phyloP scores from a whole-genome alignment of 202 grass and related monocot genomes.

The Panicum hallii region DNA sequence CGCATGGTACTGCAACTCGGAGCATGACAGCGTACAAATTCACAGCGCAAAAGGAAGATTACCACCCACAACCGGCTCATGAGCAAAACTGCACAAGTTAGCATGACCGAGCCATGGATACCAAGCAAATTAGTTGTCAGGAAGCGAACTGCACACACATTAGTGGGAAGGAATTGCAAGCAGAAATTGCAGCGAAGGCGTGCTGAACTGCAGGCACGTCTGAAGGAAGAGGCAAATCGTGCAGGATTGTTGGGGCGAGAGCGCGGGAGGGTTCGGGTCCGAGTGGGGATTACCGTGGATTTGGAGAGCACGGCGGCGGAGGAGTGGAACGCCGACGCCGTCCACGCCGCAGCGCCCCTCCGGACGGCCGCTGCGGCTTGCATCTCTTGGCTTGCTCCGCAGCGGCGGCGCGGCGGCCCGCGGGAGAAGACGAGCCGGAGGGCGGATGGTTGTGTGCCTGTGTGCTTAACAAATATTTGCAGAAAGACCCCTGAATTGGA shows the following conservation, averaged over 20 bases:
- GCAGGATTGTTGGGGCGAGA: neutral
- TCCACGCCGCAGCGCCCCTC: neutral
- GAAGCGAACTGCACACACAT: neutral
- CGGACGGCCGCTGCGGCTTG: constrained; percentile 23
- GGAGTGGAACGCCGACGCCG: constrained; percentile 38
- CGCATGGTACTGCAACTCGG: neutral
- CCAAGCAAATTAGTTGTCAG: neutral
- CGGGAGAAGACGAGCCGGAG: neutral
- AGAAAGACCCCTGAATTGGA: neutral
- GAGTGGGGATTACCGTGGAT: constrained; percentile 29
- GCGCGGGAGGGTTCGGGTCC: neutral
- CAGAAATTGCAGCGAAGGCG: neutral
- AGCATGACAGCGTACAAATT: neutral
- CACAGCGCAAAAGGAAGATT: neutral
- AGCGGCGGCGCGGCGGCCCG: neutral
- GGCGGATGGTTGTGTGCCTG: neutral
- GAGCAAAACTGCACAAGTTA: neutral
- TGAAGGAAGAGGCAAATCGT: neutral
- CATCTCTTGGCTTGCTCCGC: constrained; percentile 22
- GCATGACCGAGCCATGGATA: neutral
- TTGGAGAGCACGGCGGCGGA: constrained; percentile 40
- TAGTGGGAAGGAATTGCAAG: neutral
- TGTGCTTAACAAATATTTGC: neutral
- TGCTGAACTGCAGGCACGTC: neutral
- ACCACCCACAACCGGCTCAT: neutral